These are phyloP conservation scores for Trichoderma afroharzianum DNA, from an alignment of 2,329 filamentous ascomycete genomes.

Conservation along the genomic window DNA sequence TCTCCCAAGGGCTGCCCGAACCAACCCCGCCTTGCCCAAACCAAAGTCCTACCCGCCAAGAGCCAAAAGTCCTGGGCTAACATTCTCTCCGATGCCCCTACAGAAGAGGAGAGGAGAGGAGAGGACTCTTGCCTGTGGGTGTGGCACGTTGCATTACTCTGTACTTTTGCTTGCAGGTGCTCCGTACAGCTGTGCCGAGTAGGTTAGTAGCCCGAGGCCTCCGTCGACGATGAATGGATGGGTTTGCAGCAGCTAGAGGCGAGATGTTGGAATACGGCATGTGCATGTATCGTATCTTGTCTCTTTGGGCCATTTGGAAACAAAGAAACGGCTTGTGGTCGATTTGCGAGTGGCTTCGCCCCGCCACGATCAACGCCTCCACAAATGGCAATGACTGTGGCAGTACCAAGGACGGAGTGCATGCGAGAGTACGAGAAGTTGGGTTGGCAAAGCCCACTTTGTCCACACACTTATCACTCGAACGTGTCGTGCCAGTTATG, in stretches of 20 bases:
- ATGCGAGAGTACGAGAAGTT: background rate
- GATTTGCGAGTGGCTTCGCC: constrained; percentile 12
- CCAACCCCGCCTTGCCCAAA: constrained; percentile 8
- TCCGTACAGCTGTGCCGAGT: background rate
- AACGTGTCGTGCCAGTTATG: background rate
- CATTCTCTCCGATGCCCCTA: background rate
- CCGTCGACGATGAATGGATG: background rate
- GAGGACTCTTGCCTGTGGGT: background rate
- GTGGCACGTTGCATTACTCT: background rate
- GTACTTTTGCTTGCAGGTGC: background rate
- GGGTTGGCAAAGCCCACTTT: background rate
- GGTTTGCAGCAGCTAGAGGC: background rate
- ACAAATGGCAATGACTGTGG: background rate
- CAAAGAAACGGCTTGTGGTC: background rate
- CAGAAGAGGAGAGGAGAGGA: background rate
- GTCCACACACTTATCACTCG: background rate
- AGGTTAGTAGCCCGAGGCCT: background rate
- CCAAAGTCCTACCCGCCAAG: constrained; percentile 16
- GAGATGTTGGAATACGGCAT: background rate
- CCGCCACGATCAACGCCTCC: constrained; percentile 16
- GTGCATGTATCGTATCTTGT: background rate
- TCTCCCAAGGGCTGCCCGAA: background rate
- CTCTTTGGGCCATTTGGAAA: background rate
- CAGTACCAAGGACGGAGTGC: background rate
- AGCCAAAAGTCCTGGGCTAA: constrained; percentile 16